Conservation (phyloP, 768 basidiomycete species). For the Pulveroboletus sp. region DNA sequence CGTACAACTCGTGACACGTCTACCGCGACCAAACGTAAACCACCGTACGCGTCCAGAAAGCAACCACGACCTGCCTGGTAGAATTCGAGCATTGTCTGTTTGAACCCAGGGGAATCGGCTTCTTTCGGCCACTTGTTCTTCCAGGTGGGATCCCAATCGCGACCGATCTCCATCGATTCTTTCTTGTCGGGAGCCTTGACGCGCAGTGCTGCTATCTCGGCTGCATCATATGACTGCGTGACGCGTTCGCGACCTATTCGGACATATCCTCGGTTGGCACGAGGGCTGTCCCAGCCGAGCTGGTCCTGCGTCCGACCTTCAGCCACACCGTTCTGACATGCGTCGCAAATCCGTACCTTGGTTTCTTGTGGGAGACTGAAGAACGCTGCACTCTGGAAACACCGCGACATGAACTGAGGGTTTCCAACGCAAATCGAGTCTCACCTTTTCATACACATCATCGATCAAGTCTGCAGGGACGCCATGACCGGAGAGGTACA, state of each 20-base stretch:
- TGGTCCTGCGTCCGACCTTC: no score
- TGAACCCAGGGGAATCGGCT: slow-evolving; percentile 59
- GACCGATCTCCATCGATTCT: slow-evolving; percentile 85
- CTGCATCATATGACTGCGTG: slow-evolving; percentile 63
- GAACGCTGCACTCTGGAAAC: slow-evolving; percentile 67
- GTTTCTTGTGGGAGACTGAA: slow-evolving; percentile 58
- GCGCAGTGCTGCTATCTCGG: slow-evolving; percentile 72
- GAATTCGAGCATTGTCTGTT: slow-evolving; percentile 68
- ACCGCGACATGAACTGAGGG: no score
- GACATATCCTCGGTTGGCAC: slow-evolving; percentile 82
- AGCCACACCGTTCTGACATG: no score
- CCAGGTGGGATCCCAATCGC: slow-evolving; percentile 74
- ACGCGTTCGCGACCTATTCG: slow-evolving; percentile 76
- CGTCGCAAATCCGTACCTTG: slow-evolving; percentile 49
- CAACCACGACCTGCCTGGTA: slow-evolving; percentile 47
- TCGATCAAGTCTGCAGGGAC: slow-evolving; percentile 55
- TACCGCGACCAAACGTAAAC: no score
- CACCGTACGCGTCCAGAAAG: neutral
- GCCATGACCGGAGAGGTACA: slow-evolving; percentile 74
- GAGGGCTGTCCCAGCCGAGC: slow-evolving; percentile 80
- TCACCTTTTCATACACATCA: slow-evolving; percentile 62
- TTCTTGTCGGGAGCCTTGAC: slow-evolving; percentile 74
- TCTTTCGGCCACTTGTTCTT: slow-evolving; percentile 79
- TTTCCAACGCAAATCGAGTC: neutral
- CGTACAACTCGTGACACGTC: slow-evolving; percentile 74